Evolutionary conservation across 768 basidiomycete species (phyloP).

Genomic region (Terana coerulea): DNA sequence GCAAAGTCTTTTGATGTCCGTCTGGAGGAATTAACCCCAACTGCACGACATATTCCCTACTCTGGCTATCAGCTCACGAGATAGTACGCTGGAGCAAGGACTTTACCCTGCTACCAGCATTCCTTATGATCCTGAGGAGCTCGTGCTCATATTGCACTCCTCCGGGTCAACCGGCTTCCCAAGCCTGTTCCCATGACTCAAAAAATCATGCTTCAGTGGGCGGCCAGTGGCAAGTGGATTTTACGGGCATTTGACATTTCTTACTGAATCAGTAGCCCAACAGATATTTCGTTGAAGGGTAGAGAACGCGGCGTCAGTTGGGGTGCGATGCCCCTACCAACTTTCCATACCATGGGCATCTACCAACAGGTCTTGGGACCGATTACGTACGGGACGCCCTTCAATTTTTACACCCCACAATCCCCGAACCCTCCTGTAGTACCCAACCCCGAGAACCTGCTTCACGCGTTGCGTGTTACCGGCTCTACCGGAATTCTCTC

Average conservation of each 20-base stretch:
- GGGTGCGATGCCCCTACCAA: slow-evolving; percentile 28
- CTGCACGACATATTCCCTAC: slow-evolving; percentile 14
- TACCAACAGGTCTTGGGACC: slow-evolving; percentile 24
- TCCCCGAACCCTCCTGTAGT: slow-evolving; percentile 5
- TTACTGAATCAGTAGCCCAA: not conserved
- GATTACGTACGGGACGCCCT: slow-evolving; percentile 10
- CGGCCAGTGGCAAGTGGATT: slow-evolving; percentile 1
- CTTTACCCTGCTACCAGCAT: slow-evolving; percentile 1
- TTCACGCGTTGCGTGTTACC: not conserved
- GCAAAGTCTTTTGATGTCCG: not conserved
- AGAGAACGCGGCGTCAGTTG: slow-evolving; percentile 9
- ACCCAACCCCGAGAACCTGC: slow-evolving; percentile 9
- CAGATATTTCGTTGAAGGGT: slow-evolving; percentile 8
- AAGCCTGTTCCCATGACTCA: slow-evolving; percentile 22
- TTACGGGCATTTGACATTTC: not conserved
- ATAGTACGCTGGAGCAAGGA: not conserved
- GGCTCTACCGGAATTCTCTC: slow-evolving; percentile 5
- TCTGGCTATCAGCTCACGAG: not conserved
- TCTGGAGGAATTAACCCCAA: slow-evolving; percentile 8
- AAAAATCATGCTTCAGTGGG: slow-evolving; percentile 15
- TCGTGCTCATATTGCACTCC: slow-evolving; percentile 17
- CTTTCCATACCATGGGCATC: slow-evolving; percentile 32
- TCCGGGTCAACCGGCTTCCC: slow-evolving; percentile 24
- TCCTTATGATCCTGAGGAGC: not conserved
- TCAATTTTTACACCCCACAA: slow-evolving; percentile 6